Evolutionary conservation across 257 asterid species (phyloP).

Genomic region (Asclepias syriaca): DNA sequence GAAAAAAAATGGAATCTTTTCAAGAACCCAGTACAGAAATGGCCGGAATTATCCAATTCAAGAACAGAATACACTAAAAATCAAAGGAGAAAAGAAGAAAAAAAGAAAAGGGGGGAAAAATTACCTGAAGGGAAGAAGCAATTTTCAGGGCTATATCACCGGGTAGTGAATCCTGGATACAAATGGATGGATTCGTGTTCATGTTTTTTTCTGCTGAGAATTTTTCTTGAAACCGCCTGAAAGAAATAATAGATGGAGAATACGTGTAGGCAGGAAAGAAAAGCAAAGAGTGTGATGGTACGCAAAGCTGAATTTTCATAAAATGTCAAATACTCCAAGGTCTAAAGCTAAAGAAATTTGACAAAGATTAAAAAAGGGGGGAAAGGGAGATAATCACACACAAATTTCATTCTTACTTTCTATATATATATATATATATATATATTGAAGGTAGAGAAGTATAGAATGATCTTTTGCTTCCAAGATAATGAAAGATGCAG

Average conservation of each 20-base stretch:
- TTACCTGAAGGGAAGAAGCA: conserved; percentile 67
- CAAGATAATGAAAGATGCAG: neutral
- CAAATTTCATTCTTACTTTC: neutral
- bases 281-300: neutral
- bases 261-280: neutral
- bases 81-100: neutral
- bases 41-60: conserved; percentile 1
- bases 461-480: neutral
- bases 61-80: neutral
- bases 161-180: conserved; percentile 51
- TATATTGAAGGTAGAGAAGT: neutral
- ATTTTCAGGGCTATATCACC: conserved; percentile 64
- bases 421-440: no score
- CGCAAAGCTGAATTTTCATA: neutral
- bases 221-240: neutral
- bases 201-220: neutral
- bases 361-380: no score
- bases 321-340: neutral
- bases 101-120: neutral
- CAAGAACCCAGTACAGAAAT: conserved; percentile 24
- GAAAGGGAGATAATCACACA: neutral
- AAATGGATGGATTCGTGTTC: conserved; percentile 3
- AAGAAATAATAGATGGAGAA: neutral
- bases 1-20: conserved; percentile 8
- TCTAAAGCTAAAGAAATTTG: neutral